Evolutionary conservation across 1,139 yeast genomes (phyloP), one percentile per base, ranked within the genome.

Genomic region (Blastobotrys persicus): DNA sequence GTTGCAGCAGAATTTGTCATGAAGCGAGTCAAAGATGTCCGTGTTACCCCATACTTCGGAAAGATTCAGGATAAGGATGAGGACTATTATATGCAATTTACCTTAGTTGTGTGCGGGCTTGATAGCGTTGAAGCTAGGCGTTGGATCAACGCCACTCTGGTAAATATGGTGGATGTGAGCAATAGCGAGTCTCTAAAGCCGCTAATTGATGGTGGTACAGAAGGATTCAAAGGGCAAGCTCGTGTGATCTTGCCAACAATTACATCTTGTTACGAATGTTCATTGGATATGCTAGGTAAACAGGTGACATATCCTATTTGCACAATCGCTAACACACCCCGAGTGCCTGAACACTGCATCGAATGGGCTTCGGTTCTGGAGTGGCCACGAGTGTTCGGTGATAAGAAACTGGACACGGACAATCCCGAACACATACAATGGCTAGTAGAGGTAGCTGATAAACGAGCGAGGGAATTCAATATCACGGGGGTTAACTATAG

Each of bases 151-250:
- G 82, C 88, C 14, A 81, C 82, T 6, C 68, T 92, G 42, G 80
- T 86, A 1, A 73, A 79, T 3, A 60, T 88, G 61, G 87, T 85
- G 4, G 81, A 77, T 52, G 65, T 65, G 0, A 68, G 73, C 4
- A 76, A 77, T 47, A 79, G 80, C 31, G 78, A 77, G 43, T 67
- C 74, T 1, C 68, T 87, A 31, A 84, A 88, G 38, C 97, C 98
- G 0, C 69, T 92, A 63, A 81, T 92, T 31, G 98, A 92, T 63
- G 98, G 98, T 1, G 98, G 98, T 2, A 86, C 96, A 0, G 98
- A 92, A 63, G 98, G 98, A 0, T 85, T 92, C 62, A 78, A 88
- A 56, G 98, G 98, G 3, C 97, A 92, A 62, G 81, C 91, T 13
- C 82, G 96, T 60, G 87, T 89, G 9, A 88, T 91, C 38, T 68